A percentile compares a stretch with the other conserved stretches of the same genome.
phyloP scores from a whole-genome alignment of 2,329 filamentous ascomycete genomes.

The Pezicula neosporulosa region DNA sequence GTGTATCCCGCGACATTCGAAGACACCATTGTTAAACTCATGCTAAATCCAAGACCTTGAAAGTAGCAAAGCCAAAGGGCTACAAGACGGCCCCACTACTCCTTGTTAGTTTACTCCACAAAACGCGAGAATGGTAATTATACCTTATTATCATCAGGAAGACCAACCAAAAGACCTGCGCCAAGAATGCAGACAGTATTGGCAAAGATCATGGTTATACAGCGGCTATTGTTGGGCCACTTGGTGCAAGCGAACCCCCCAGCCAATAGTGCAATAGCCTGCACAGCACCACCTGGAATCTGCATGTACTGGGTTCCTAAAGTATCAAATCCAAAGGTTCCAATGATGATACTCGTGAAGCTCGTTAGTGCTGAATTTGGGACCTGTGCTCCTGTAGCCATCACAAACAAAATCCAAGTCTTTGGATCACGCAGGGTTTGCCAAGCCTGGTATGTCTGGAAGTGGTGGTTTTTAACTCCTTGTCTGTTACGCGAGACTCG shows the following conservation, averaged over 20 bases:
- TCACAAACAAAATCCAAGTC: constrained; percentile 55
- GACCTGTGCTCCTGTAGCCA: constrained; percentile 47
- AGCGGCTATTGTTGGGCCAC: constrained; percentile 47
- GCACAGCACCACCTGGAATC: constrained; percentile 55
- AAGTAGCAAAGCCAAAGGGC: constrained; percentile 55
- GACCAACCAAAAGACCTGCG: constrained; percentile 45
- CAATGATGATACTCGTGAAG: constrained; percentile 30
- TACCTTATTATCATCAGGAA: constrained; percentile 44
- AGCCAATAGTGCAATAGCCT: constrained; percentile 48
- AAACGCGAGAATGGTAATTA: background rate
- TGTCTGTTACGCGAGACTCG: constrained; percentile 47
- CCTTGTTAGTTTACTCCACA: background rate
- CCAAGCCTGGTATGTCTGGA: constrained; percentile 41
- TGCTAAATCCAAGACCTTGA: constrained; percentile 48
- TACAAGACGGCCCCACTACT: constrained; percentile 51
- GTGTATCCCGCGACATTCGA: constrained; percentile 51
- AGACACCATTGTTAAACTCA: constrained; percentile 49
- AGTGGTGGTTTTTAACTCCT: constrained; percentile 50
- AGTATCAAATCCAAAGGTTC: constrained; percentile 32
- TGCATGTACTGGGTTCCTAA: constrained; percentile 54
- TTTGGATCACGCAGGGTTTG: constrained; percentile 51
- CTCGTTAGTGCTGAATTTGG: constrained; percentile 54
- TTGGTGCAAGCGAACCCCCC: constrained; percentile 49
- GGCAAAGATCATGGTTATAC: constrained; percentile 51
- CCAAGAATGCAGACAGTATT: constrained; percentile 53